These are phyloP conservation scores for Phytophthora sojae DNA, from an alignment of 352 stramenopile species.

Conservation along the genomic window DNA sequence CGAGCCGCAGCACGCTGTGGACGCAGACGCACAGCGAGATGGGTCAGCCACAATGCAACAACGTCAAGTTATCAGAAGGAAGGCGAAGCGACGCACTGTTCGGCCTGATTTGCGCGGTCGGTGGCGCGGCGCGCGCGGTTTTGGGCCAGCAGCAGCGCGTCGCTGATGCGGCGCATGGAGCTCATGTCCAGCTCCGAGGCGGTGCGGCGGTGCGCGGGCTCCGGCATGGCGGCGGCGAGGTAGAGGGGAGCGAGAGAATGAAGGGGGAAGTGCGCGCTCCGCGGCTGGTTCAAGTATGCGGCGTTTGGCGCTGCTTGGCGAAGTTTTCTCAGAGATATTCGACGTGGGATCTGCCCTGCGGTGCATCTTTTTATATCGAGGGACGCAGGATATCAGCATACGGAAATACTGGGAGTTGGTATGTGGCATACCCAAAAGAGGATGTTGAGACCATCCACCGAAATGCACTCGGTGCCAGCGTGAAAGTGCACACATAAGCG, in stretches of 20 bases:
- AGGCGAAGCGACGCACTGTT: conserved; percentile 54
- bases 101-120: conserved; percentile 66
- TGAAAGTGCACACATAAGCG: too few relatives aligned
- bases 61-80: too few relatives aligned
- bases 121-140: conserved; percentile 68
- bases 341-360: background rate
- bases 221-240: conserved; percentile 10
- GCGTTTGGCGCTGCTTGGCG: conserved; percentile 1
- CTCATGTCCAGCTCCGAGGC: conserved; percentile 62
- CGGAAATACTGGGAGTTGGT: too few relatives aligned
- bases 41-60: too few relatives aligned
- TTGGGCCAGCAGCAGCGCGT: conserved; percentile 75
- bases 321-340: conserved; percentile 3
- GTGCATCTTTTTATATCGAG: background rate
- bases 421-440: too few relatives aligned
- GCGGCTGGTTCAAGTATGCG: conserved; percentile 27
- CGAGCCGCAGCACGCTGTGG: conserved; percentile 35
- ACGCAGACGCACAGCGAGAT: background rate
- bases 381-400: too few relatives aligned
- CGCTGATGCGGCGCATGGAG: conserved; percentile 69
- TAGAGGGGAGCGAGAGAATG: too few relatives aligned
- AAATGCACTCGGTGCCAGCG: too few relatives aligned
- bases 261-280: background rate
- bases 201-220: conserved; percentile 42
- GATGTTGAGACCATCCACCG: too few relatives aligned